Evolutionary conservation across 1,284 basidiomycete genomes (phyloP), one percentile per base, ranked within the genome.

Genomic region (Ustilago nuda): DNA sequence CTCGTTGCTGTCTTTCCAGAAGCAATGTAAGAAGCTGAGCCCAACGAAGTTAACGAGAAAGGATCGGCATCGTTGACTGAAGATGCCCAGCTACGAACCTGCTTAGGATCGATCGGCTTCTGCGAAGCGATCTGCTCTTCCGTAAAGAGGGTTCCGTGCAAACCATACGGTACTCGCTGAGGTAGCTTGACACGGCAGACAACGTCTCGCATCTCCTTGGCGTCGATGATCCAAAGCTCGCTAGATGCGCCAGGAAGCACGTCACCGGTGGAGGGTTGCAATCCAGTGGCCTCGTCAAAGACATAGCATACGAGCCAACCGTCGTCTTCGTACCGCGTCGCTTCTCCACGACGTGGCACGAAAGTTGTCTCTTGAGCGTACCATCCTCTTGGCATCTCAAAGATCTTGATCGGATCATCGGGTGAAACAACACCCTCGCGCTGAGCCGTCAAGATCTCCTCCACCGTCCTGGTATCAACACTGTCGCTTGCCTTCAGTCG

Each of bases 191-290:
- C 78, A n/a, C 86, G 85, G 48, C 84, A 86, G 0, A 87, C 82
- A 13, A 89, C 78, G 8, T 86, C 82, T 7, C 65, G 54, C 85
- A 87, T 87, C 19, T 76, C 68, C 65, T 83, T 83, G 0, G 88
- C 88, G 51, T 88, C 87, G 52, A 89, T 83, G 53, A 89, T 85
- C 87, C 88, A 89, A 5, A 89, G 72, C 76, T 89, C 88, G 32
- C 84, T 84, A 8, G 71, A 76, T 8, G 84, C 79, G 4, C 78
- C 82, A 4, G 82, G 84, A 3, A 82, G 76, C 11, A 87, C 87
- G 15, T 83, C 80, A 3, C 87, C 87, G 4, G 84, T 84, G 9
- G 72, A 64, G 2, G 76, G 73, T 15, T 83, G 74, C 19, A 82
- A 61, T 8, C 88, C 76, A 41, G 87, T 82, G 9, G 56, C 66